Evolutionary conservation across 2,329 filamentous ascomycete species (phyloP), one percentile per base, ranked within the genome.

Genomic region (Phialophora verrucosa): DNA sequence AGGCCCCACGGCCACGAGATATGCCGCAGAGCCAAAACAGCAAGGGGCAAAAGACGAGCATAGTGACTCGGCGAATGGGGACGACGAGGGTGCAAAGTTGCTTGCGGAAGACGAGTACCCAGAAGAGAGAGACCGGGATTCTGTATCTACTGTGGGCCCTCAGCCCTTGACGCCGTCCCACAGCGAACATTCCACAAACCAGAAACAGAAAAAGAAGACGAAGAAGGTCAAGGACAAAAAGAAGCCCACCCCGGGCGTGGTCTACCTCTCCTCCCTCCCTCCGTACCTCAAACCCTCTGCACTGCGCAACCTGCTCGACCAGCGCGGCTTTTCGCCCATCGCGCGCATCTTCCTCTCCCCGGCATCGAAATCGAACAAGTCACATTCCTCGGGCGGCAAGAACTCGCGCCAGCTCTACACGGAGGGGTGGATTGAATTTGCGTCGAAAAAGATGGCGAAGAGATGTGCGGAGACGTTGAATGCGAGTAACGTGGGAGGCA

Each of bases 121-220:
- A 12, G 7, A 51, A 25, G 49, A 8, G 6, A n/a, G 20, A n/a
- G 44, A 20, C 44, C 44, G 10, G 11, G 44, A n/a, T n/a, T 49
- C 11, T 20, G 20, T n/a, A 12, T 23, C 44, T 23, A 2, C 17
- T n/a, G 44, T 3, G 11, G 20, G 5, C 11, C 23, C 1, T 5
- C 23, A 27, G 49, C n/a, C 20, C 49, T 44, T 44, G 17, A 44
- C 38, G 3, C 38, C 17, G 17, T n/a, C 38, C 2, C 38, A 44
- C 8, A n/a, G 27, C 87, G 84, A 87, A 88, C 90, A 20, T 17
- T 17, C 32, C 38, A 88, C 80, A 54, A 83, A 83, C 27, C 90
- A 55, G 75, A 72, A 90, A 5, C 6, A 86, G 62, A 87, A 80
- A 61, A 89, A 54, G 59, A 53, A 38, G n/a, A 17, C 20, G 14